Base-by-base conservation (phyloP, 2,329 filamentous ascomycete species). In the Ceratocystis papillata region DNA sequence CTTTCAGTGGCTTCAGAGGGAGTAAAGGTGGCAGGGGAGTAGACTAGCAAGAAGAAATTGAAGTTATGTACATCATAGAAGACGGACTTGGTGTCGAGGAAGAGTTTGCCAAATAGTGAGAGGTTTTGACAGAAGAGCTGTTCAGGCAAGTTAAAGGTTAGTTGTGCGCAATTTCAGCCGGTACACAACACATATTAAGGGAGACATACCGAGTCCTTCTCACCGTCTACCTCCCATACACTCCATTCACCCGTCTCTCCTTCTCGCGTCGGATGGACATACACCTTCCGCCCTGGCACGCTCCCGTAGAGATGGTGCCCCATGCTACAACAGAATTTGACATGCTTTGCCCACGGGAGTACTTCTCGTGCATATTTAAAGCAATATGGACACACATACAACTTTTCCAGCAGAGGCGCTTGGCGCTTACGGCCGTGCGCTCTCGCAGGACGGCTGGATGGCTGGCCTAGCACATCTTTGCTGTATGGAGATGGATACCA, bases 41-140 rank as follows among this genome's bases (percentile, higher is more conserved):
- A 88, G 57, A 94, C 88, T 64, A 97, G 85, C 3, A 96, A 83
- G 74, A 96, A 97, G 79, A 96, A 99, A 70, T 96, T 86, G 77
- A 99, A 99, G 63, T 89, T 90, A 3, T 86, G 85, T 59, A 96
- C 92, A 73, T 99, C 94, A 79, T 96, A 99, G 77, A 96, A 97
- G 71, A 99, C 92, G 6, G 90, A 96, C 74, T 99, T 99, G 73
- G 95, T 96, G 75, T 97, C 92, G 70, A 99, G 87, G 75, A 97
- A 99, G 57, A 99, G 84, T 76, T 97, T 99, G 33, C 91, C 92
- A 75, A 97, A 96, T 59, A 99, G 86, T 8, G 90, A 96, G 12
- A 99, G 82, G 72, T 96, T 96, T 76, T 97, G 94, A 70, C 90
- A 92, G 74, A 96, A 97, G 37, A 96, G 82, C 81, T 87, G 68